Conservation (phyloP, 345 rosid genomes). For the Moringa oleifera region DNA sequence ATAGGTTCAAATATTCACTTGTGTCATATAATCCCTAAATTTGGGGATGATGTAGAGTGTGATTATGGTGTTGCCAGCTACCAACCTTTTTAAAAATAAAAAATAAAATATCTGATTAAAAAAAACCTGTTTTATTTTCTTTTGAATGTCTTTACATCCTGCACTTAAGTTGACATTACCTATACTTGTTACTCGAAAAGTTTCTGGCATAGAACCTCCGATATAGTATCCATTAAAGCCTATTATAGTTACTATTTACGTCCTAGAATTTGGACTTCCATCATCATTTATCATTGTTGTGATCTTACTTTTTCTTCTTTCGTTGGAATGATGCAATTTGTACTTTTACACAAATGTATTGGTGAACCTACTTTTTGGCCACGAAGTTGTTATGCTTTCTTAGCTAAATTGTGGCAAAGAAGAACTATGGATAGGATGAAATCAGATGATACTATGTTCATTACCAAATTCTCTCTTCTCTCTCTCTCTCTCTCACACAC, state of each 20-base stretch:
- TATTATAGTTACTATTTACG: too few relatives aligned
- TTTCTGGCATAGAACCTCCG: neutral
- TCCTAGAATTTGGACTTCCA: neutral
- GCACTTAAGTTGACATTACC: neutral
- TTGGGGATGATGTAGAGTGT: neutral
- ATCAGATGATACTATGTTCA: too few relatives aligned
- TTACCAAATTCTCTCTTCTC: too few relatives aligned
- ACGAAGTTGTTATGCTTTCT: too few relatives aligned
- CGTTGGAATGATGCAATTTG: neutral
- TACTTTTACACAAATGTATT: too few relatives aligned
- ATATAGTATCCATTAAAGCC: too few relatives aligned
- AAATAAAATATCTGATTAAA: too few relatives aligned
- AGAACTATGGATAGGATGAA: neutral
- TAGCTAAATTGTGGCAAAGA: too few relatives aligned
- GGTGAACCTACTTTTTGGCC: too few relatives aligned
- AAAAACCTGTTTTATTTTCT: too few relatives aligned
- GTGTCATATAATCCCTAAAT: neutral
- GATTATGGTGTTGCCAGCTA: neutral
- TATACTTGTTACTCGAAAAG: neutral
- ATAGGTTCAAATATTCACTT: neutral
- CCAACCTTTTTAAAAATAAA: neutral
- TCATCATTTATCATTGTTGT: neutral
- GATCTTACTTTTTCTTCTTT: neutral
- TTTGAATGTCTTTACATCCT: too few relatives aligned
- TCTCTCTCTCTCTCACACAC: conserved; percentile 8